phyloP scores from a whole-genome alignment of 257 asterid species.

The Orobanche coerulescens region DNA sequence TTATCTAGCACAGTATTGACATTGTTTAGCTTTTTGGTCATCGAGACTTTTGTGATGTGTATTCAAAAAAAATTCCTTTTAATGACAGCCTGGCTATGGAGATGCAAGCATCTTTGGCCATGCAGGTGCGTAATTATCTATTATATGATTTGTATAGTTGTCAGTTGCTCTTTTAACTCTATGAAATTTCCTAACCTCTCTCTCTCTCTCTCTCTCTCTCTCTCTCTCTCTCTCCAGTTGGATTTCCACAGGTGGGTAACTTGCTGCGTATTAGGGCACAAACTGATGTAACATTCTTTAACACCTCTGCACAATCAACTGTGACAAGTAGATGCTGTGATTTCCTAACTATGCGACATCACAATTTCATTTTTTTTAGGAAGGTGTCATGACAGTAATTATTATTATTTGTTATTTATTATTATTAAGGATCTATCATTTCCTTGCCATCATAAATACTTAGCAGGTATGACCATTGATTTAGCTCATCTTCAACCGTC shows the following conservation, averaged over 20 bases:
- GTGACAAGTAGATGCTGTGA: conserved; percentile 4
- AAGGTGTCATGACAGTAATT: not conserved
- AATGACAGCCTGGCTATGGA: conserved; percentile 66
- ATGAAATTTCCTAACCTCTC: conserved; percentile 10
- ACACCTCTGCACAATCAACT: conserved; percentile 15
- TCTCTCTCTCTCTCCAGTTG: conserved; percentile 42
- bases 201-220: not conserved
- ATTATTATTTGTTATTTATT: not conserved
- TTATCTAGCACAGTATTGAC: conserved; percentile 20
- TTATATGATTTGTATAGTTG: not conserved
- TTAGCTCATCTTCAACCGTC: not conserved
- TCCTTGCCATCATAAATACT: conserved; percentile 2
- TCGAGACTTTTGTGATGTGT: conserved; percentile 24
- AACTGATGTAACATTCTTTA: conserved; percentile 19
- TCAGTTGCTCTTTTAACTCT: conserved; percentile 1
- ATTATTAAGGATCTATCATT: conserved; percentile 1
- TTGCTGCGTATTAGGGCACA: conserved; percentile 12
- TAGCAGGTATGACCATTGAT: not conserved
- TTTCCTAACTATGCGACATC: conserved; percentile 13
- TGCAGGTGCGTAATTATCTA: conserved; percentile 38
- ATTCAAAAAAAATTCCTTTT: conserved; percentile 20
- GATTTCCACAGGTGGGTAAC: conserved; percentile 82
- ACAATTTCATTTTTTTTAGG: not conserved
- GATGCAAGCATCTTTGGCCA: conserved; percentile 66
- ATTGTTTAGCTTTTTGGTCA: conserved; percentile 17